phyloP scores from a whole-genome alignment of 2,329 filamentous ascomycete genomes.

The Camillea tinctor region DNA sequence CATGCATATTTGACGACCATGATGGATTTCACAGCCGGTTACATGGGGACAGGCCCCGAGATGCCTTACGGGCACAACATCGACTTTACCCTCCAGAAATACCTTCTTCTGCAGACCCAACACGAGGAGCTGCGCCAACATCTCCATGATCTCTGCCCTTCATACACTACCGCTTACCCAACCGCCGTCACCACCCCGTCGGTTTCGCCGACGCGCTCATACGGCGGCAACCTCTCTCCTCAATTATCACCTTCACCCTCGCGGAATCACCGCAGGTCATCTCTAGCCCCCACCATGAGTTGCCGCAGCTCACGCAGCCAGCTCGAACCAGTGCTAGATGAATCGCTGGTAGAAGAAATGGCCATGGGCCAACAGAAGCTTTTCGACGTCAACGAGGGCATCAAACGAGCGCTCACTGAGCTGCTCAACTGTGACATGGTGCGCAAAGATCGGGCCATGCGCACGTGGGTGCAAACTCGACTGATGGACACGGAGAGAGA shows the following conservation, averaged over 20 bases:
- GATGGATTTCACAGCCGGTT: slow-evolving; percentile 15
- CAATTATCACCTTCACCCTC: slow-evolving; percentile 32
- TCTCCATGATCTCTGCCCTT: slow-evolving; percentile 49
- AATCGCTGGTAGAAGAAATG: slow-evolving; percentile 48
- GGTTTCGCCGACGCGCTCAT: slow-evolving; percentile 59
- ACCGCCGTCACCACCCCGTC: slow-evolving; percentile 49
- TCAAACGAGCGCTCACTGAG: slow-evolving; percentile 61
- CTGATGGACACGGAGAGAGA: slow-evolving; percentile 62
- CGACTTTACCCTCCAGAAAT: slow-evolving; percentile 52
- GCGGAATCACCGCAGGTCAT: slow-evolving; percentile 29
- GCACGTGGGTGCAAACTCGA: slow-evolving; percentile 58
- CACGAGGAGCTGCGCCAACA: slow-evolving; percentile 52
- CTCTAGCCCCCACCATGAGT: slow-evolving; percentile 18
- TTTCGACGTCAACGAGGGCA: slow-evolving; percentile 57
- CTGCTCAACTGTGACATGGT: slow-evolving; percentile 60
- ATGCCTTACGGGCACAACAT: slow-evolving; percentile 35
- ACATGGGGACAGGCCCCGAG: slow-evolving; percentile 11
- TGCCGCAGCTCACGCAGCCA: slow-evolving; percentile 22
- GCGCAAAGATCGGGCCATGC: slow-evolving; percentile 49
- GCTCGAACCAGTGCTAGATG: slow-evolving; percentile 44
- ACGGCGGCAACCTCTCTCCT: slow-evolving; percentile 48
- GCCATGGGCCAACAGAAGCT: slow-evolving; percentile 53
- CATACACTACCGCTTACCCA: slow-evolving; percentile 36
- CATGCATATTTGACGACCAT: slow-evolving; percentile 5
- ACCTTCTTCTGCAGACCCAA: slow-evolving; percentile 52